phyloP scores from a whole-genome alignment of 2,329 filamentous ascomycete species.

The Pestalotiopsis sp. region DNA sequence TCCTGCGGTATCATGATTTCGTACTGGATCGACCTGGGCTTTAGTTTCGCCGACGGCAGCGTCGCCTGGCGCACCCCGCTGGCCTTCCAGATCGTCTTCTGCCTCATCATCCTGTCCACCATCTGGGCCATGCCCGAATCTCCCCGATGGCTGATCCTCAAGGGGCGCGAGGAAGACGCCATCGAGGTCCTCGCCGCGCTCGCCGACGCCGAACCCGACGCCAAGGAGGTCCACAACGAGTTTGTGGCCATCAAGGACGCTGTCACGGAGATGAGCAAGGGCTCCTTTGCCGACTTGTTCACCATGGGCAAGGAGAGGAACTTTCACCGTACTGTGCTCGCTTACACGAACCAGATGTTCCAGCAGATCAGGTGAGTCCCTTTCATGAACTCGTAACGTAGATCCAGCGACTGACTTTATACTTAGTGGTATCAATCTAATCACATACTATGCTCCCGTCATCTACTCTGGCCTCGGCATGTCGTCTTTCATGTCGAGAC shows the following conservation, averaged over 20 bases:
- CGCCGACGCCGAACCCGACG: slow-evolving; percentile 42
- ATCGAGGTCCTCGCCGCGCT: slow-evolving; percentile 44
- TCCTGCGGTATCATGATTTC: slow-evolving; percentile 59
- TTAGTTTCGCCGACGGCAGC: slow-evolving; percentile 52
- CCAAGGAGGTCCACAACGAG: slow-evolving; percentile 58
- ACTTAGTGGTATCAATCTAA: slow-evolving; percentile 40
- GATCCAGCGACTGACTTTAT: not conserved
- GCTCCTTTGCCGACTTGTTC: slow-evolving; percentile 59
- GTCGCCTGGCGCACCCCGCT: slow-evolving; percentile 64
- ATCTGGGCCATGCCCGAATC: slow-evolving; percentile 57
- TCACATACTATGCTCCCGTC: slow-evolving; percentile 49
- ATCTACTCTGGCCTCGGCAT: slow-evolving; percentile 55
- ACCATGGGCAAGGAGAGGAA: slow-evolving; percentile 58
- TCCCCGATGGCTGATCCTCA: slow-evolving; percentile 47
- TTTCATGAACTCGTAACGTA: too few relatives aligned
- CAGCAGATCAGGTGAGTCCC: slow-evolving; percentile 43
- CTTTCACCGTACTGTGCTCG: slow-evolving; percentile 56
- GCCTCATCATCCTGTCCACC: slow-evolving; percentile 56
- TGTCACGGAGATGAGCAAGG: slow-evolving; percentile 63
- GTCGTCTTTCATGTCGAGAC: slow-evolving; percentile 56
- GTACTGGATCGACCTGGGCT: slow-evolving; percentile 64
- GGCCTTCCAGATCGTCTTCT: slow-evolving; percentile 60
- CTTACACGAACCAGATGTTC: slow-evolving; percentile 61
- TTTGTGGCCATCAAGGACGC: slow-evolving; percentile 57
- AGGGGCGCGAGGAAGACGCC: slow-evolving; percentile 46